Evolutionary conservation across 257 asterid genomes (phyloP).

Genomic region (Ocimum tenuiflorum): DNA sequence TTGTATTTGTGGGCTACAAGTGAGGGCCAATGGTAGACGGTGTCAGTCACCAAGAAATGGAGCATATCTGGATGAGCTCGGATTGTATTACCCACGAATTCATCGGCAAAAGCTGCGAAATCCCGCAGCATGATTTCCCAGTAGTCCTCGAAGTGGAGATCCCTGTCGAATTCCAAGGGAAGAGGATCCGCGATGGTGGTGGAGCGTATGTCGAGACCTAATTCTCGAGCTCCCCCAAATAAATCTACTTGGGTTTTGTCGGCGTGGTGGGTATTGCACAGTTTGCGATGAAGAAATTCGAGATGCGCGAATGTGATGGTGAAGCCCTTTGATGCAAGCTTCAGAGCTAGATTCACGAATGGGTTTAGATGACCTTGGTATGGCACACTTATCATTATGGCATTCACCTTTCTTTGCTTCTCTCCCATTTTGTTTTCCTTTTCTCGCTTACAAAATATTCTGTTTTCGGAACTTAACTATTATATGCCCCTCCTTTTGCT

Average conservation of each 20-base stretch:
- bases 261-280: slow-evolving; percentile 26
- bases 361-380: too few relatives aligned
- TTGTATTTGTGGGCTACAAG: slow-evolving; percentile 32
- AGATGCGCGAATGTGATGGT: too few relatives aligned
- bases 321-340: too few relatives aligned
- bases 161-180: slow-evolving; percentile 26
- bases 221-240: slow-evolving; percentile 22
- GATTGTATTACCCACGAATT: slow-evolving; percentile 9
- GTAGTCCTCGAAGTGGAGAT: background rate
- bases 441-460: too few relatives aligned
- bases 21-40: slow-evolving; percentile 24
- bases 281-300: too few relatives aligned
- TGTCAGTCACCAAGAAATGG: slow-evolving; percentile 35
- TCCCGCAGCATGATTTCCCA: background rate
- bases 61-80: slow-evolving; percentile 11
- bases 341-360: too few relatives aligned
- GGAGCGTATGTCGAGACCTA: slow-evolving; percentile 48
- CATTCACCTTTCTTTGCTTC: background rate
- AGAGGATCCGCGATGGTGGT: slow-evolving; percentile 38
- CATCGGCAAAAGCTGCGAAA: background rate
- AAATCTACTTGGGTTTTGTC: background rate
- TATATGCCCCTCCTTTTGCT: too few relatives aligned
- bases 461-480: too few relatives aligned
- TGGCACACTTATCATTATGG: slow-evolving; percentile 13
- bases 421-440: background rate